Evolutionary conservation across 2,329 filamentous ascomycete genomes (phyloP), one percentile per base, ranked within the genome.

Genomic region (Aspergillus sp.): DNA sequence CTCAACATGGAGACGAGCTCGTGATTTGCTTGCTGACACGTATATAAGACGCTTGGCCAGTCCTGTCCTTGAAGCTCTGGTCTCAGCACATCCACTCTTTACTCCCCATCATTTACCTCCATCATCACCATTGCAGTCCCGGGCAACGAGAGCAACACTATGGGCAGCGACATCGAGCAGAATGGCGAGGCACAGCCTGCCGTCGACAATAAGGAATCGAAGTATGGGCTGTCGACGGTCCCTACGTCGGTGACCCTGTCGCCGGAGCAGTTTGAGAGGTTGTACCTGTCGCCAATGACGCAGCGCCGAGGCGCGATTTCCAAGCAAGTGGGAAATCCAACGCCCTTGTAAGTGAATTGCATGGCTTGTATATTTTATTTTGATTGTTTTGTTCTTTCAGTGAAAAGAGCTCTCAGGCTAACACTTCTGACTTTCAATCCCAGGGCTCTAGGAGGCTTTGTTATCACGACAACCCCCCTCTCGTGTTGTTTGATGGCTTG

Each of bases 231-330:
- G 8, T 44, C 52, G 6, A 48, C 50, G 28, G 38, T 57, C 7
- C 55, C 54, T 6, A 56, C 55, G 2, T 51, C 52, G 1, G 48
- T 65, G 29, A 61, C 62, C 3, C 57, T 65, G 48, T 58, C 60
- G 0, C 52, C 61, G 2, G 62, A 65, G 47, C 62, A 64, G 41
- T 65, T 65, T 33, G 62, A 65, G 49, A 64, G 58, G 52, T 56
- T 65, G 7, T 65, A 65, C 36, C 48, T 65, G 19, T 62, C 55
- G n/a, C 62, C 60, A 3, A 65, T 63, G 57, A 64, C 58, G 39
- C 54, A 49, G 9, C 58, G 55, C 3, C 62, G 19, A 61, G 27
- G 57, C 61, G 32, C 50, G 54, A 5, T 40, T 65, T 51, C 61
- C 27, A 63, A 57, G 34, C 56, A 58, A 19, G 48, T 65, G 44